Evolutionary conservation across 139 green algal genomes (phyloP).

Genomic region (Chlorella sp.): DNA sequence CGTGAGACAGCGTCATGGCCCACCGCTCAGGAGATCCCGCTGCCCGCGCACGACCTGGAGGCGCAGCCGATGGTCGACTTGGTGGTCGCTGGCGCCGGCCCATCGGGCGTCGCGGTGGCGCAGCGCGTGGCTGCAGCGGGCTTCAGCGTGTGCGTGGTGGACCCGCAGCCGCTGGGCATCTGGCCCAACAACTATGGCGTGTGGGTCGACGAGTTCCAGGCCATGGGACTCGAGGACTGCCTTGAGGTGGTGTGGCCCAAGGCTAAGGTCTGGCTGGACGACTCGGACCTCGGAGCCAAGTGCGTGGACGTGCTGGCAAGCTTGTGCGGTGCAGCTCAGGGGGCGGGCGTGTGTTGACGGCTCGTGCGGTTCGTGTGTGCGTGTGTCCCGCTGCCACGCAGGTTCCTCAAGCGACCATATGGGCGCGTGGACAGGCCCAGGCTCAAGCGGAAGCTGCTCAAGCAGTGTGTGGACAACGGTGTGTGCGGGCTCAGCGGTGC

Average conservation of each 20-base stretch:
- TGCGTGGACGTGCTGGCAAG: conserved; percentile 20
- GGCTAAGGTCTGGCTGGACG: conserved; percentile 84
- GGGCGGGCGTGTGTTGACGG: no score
- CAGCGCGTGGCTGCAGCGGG: conserved; percentile 49
- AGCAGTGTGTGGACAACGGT: conserved; percentile 61
- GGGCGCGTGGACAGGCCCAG: conserved; percentile 82
- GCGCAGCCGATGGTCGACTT: conserved; percentile 67
- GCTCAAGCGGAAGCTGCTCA: conserved; percentile 86
- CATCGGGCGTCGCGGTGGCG: conserved; percentile 73
- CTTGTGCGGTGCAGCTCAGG: no score
- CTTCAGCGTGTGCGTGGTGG: conserved; percentile 76
- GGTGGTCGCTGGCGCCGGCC: conserved; percentile 83
- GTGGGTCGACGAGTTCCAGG: conserved; percentile 96
- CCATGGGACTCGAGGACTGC: conserved; percentile 84
- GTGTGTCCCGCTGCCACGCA: conserved; percentile 26
- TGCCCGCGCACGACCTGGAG: conserved; percentile 23
- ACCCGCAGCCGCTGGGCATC: conserved; percentile 65
- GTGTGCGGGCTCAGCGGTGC: conserved; percentile 2
- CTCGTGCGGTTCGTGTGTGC: no score
- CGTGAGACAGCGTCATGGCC: conserved; percentile 26
- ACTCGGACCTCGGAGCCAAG: conserved; percentile 31
- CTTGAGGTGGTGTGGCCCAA: conserved; percentile 78
- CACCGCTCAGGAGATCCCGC: conserved; percentile 14
- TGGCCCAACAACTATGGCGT: conserved; percentile 99
- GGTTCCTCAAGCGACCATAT: conserved; percentile 81